phyloP scores from a whole-genome alignment of 768 basidiomycete species.

The Infundibulicybe gibba region DNA sequence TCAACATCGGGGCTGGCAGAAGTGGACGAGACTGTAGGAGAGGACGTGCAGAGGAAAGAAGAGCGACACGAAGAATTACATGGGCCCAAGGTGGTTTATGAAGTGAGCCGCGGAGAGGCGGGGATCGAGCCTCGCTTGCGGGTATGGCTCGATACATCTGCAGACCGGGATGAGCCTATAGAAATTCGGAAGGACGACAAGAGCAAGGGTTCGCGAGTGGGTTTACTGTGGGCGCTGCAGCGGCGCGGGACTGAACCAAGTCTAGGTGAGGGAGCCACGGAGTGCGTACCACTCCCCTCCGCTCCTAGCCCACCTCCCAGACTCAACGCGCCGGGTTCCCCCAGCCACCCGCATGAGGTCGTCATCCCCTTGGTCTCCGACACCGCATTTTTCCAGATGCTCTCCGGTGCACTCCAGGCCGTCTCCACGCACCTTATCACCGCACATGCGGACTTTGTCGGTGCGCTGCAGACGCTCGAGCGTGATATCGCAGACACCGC shows the following conservation, averaged over 20 bases:
- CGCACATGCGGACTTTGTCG: constrained; percentile 48
- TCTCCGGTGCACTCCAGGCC: constrained; percentile 56
- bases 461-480: constrained; percentile 33
- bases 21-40: neutral
- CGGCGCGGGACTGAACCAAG: constrained; percentile 2
- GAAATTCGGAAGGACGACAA: constrained; percentile 5
- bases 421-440: constrained; percentile 44
- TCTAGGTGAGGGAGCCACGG: neutral
- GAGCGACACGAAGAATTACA: constrained; percentile 10
- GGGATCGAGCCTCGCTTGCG: constrained; percentile 55
- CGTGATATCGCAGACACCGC: constrained; percentile 35
- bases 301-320: neutral
- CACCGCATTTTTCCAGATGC: constrained; percentile 72
- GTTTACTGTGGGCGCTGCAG: constrained; percentile 20
- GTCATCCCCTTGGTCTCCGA: constrained; percentile 82
- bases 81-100: constrained; percentile 44
- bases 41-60: too few relatives aligned
- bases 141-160: constrained; percentile 37
- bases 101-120: constrained; percentile 44
- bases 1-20: neutral
- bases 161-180: constrained; percentile 3
- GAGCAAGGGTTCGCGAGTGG: constrained; percentile 4
- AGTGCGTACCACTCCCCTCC: neutral
- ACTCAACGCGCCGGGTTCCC: neutral
- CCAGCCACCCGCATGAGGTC: constrained; percentile 38